Conservation (phyloP, 169 alveolate genomes). For the Miamiensis avidus region DNA sequence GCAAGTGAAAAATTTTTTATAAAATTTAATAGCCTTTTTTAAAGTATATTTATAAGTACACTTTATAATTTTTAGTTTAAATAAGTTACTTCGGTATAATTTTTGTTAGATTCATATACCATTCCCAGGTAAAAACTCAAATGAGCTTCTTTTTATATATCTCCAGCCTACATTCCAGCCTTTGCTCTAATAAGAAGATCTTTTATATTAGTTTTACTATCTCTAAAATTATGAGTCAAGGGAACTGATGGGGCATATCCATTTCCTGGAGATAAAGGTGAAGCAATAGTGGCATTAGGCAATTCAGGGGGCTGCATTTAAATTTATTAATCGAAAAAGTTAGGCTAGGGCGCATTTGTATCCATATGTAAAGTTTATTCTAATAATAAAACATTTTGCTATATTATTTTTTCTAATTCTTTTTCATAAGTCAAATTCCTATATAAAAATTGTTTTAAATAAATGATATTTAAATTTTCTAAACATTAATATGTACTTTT, state of each 20-base stretch:
- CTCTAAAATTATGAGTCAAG: slow-evolving; percentile 58
- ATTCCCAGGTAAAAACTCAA: slow-evolving; percentile 79
- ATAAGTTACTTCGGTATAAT: slow-evolving; percentile 38
- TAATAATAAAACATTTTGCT: not conserved
- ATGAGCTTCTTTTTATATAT: slow-evolving; percentile 84
- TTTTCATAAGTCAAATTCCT: too few species aligned
- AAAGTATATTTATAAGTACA: not conserved
- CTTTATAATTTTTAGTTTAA: too few species aligned
- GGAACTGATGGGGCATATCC: slow-evolving; percentile 79
- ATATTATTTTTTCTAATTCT: slow-evolving; percentile 6
- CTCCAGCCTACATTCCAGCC: slow-evolving; percentile 84
- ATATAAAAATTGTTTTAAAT: too few species aligned
- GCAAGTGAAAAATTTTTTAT: slow-evolving; percentile 77
- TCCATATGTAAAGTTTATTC: slow-evolving; percentile 6
- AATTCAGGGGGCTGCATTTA: slow-evolving; percentile 69
- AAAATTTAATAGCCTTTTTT: slow-evolving; percentile 61
- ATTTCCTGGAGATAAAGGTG: slow-evolving; percentile 63
- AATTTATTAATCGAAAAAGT: slow-evolving; percentile 65
- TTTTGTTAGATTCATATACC: slow-evolving; percentile 56
- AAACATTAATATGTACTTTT: too few species aligned
- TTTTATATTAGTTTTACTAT: slow-evolving; percentile 55
- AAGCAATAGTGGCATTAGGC: slow-evolving; percentile 65
- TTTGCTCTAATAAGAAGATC: slow-evolving; percentile 81
- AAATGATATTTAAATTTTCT: too few species aligned
- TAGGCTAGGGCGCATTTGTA: slow-evolving; percentile 8